Evolutionary conservation across 345 rosid species (phyloP), one percentile per base, ranked within the genome.

Genomic region (Rhizophora apiculata): DNA sequence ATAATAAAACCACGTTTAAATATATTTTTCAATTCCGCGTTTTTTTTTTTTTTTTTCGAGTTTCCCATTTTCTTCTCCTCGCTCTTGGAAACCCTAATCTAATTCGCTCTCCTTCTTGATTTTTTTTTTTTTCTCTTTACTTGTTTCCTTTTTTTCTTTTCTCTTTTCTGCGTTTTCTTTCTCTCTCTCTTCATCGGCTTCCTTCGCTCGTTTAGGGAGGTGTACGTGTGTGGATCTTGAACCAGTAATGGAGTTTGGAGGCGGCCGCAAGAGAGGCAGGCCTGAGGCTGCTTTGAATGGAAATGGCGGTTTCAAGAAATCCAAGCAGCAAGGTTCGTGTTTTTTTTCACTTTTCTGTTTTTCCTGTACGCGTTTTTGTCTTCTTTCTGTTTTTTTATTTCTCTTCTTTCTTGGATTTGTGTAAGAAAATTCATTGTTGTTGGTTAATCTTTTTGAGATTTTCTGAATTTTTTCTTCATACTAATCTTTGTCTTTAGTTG

Each of bases 261-360:
- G 77, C 48, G 68, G 46, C 43, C 77, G 77, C 31, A 73, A 73
- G 68, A 67, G 77, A 68, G 88, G 85, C 71, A 85, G 92, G 68
- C 54, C 79, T 52, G 90, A 86, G 55, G 81, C 80, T 76, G 82
- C 86, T 53, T 64, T 76, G 31, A 79, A 78, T 75, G 79, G 81
- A 61, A 92, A 90, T 86, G 96, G 96, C 53, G 89, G 89, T 60
- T 31, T 74, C 65, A 92, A 92, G 87, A 89, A 80, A 84, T 60
- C 82, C 57, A 90, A 80, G 80, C 89, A 82, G 79, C 89, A 82
- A 69, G 84, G 85, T 83, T 22, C 19, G 29, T 15, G 16, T 56
- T 62, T 48, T 31, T 18, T 6, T 30, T 22, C 8, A 9, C 10
- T 46, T 53, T 21, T 13, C 0, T 9, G 18, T 13, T 11, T 11